Conservation (phyloP, 2,329 filamentous ascomycete species). For the Aspergillus pseudonomiae region DNA sequence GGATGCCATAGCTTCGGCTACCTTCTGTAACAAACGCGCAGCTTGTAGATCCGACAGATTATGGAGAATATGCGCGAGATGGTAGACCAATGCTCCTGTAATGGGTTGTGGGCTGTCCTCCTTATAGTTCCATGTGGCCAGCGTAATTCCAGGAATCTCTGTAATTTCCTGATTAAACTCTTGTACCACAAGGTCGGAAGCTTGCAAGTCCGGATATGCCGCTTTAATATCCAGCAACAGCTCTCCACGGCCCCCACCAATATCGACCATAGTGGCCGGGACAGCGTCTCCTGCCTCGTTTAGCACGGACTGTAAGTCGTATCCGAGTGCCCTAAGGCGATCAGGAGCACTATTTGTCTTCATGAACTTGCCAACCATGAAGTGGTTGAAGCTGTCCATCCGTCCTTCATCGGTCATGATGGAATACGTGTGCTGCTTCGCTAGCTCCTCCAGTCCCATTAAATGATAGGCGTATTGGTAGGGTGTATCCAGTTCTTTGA, state of each 20-base stretch:
- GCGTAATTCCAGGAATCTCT: constrained; percentile 29
- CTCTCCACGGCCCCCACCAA: constrained; percentile 42
- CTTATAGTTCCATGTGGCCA: constrained; percentile 43
- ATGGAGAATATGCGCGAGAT: constrained; percentile 41
- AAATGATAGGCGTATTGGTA: constrained; percentile 38
- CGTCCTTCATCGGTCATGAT: constrained; percentile 42
- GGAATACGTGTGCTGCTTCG: constrained; percentile 37
- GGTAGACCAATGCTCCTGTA: constrained; percentile 36
- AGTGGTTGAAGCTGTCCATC: constrained; percentile 44
- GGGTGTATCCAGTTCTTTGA: constrained; percentile 36
- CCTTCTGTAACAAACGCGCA: constrained; percentile 11
- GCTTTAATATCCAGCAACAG: constrained; percentile 41
- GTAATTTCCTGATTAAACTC: constrained; percentile 39
- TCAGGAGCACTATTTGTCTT: constrained; percentile 39
- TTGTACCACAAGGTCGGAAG: constrained; percentile 37
- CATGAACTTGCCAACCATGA: constrained; percentile 44
- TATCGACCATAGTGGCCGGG: constrained; percentile 37
- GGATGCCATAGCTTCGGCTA: constrained; percentile 14
- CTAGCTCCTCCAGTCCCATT: constrained; percentile 33
- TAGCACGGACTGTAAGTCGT: constrained; percentile 34
- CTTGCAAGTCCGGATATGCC: constrained; percentile 32
- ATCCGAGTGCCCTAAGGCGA: constrained; percentile 32
- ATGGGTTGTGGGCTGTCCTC: constrained; percentile 36
- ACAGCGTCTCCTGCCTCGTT: constrained; percentile 14
- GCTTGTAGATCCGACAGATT: constrained; percentile 43